A percentile compares a stretch with the other conserved stretches of the same genome.
These are phyloP conservation scores for Termitomyces sp. DNA, from an alignment of 768 basidiomycete species.

Conservation along the genomic window DNA sequence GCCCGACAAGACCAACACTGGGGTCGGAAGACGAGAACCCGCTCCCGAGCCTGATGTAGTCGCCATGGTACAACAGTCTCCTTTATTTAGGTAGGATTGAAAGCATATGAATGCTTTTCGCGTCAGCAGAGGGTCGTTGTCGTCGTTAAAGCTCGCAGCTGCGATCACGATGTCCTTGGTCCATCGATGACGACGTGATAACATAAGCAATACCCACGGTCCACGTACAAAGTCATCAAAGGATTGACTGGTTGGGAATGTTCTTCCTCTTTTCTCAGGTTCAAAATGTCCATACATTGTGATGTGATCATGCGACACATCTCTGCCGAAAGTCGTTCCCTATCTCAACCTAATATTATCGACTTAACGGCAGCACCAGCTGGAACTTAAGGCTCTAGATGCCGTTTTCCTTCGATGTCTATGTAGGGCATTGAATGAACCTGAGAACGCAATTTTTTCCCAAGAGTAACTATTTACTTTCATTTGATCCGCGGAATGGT, in stretches of 20 bases:
- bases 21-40: conserved; percentile 53
- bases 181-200: background rate
- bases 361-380: background rate
- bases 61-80: conserved; percentile 6
- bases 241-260: background rate
- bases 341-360: background rate
- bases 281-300: background rate
- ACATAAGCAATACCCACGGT: background rate
- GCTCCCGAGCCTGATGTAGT: conserved; percentile 32
- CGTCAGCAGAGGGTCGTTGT: background rate
- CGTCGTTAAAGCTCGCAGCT: conserved; percentile 3
- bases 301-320: background rate
- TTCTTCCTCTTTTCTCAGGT: background rate
- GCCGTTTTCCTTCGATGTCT: no score
- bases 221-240: background rate
- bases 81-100: background rate
- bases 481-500: background rate
- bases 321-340: background rate
- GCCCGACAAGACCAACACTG: conserved; percentile 59
- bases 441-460: no score
- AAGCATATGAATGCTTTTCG: background rate
- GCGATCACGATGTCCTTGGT: background rate
- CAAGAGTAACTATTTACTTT: background rate
- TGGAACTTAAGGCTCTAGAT: background rate
- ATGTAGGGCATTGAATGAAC: background rate